Percentiles rank a stretch among this genome's conserved stretches.
Conservation (phyloP, 495 filamentous ascomycete genomes). For the Cudoniella acicularis region DNA sequence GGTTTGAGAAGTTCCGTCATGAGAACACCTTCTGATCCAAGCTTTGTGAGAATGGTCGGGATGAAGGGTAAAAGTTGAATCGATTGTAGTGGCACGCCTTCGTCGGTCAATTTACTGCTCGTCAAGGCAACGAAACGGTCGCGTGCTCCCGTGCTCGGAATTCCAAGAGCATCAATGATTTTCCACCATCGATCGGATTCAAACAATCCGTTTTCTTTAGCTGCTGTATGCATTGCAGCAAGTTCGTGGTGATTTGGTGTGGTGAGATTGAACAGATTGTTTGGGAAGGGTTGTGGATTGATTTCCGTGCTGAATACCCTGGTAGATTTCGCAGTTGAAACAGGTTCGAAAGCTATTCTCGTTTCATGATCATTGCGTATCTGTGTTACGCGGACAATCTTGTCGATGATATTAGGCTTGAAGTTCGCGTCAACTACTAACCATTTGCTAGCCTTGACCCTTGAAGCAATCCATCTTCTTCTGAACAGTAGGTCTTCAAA, state of each 20-base stretch:
- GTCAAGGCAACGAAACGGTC: slow-evolving; percentile 63
- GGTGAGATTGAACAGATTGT: slow-evolving; percentile 56
- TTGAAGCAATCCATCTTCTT: not conserved
- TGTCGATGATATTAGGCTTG: too few relatives aligned
- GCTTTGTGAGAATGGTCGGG: slow-evolving; percentile 77
- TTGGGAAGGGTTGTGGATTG: slow-evolving; percentile 10
- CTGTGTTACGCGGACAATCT: too few relatives aligned
- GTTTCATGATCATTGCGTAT: slow-evolving; percentile 60
- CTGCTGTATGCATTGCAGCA: slow-evolving; percentile 64
- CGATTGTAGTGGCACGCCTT: slow-evolving; percentile 75
- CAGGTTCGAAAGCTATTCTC: slow-evolving; percentile 84
- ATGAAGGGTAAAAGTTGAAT: slow-evolving; percentile 85
- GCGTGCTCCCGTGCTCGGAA: slow-evolving; percentile 48
- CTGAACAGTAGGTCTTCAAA: slow-evolving; percentile 43
- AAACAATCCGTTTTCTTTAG: slow-evolving; percentile 60
- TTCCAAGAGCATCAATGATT: slow-evolving; percentile 71
- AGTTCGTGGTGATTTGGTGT: slow-evolving; percentile 85
- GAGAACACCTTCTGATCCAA: slow-evolving; percentile 72
- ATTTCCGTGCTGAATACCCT: slow-evolving; percentile 52
- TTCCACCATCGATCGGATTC: slow-evolving; percentile 71
- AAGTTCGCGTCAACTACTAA: slow-evolving; percentile 82
- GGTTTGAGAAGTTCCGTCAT: slow-evolving; percentile 63
- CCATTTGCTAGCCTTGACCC: slow-evolving; percentile 56
- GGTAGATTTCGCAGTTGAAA: slow-evolving; percentile 71
- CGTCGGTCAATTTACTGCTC: slow-evolving; percentile 59